Percentiles rank a stretch among this genome's conserved stretches.
Evolutionary conservation across 1,284 basidiomycete genomes (phyloP).

Genomic region (Tylopilus orsonianus): DNA sequence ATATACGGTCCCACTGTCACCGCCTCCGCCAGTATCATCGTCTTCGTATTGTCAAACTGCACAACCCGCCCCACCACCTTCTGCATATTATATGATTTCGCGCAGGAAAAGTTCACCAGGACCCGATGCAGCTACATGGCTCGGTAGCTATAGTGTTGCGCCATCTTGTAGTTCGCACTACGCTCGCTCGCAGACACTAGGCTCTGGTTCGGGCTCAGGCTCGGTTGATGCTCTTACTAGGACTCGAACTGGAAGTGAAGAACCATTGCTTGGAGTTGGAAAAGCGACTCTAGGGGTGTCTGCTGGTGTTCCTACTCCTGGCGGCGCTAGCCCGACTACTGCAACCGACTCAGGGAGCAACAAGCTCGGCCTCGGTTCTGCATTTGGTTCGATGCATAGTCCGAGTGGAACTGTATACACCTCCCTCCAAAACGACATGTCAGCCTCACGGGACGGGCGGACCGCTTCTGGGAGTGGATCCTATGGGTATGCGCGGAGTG

Average conservation of each 20-base stretch:
- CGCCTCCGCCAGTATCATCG: constrained; percentile 20
- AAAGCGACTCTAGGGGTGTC: constrained; percentile 16
- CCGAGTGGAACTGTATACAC: constrained; percentile 16
- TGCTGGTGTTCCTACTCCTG: constrained; percentile 2
- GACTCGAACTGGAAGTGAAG: constrained; percentile 34
- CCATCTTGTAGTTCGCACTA: constrained; percentile 32
- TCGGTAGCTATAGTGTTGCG: constrained; percentile 24
- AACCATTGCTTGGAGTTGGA: constrained; percentile 26
- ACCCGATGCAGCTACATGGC: constrained; percentile 29
- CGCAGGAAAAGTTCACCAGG: constrained; percentile 29
- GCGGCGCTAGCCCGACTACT: constrained; percentile 11
- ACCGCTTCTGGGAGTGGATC: constrained; percentile 28
- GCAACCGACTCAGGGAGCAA: constrained; percentile 9
- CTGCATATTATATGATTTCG: constrained; percentile 22
- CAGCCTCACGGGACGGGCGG: constrained; percentile 22
- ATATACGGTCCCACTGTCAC: constrained; percentile 25
- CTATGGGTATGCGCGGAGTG: constrained; percentile 27
- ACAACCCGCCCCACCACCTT: constrained; percentile 29
- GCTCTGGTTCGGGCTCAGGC: constrained; percentile 27
- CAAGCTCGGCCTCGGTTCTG: constrained; percentile 26
- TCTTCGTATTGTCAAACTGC: constrained; percentile 6
- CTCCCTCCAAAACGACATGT: constrained; percentile 14
- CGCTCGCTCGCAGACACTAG: constrained; percentile 30
- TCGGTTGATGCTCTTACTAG: constrained; percentile 29
- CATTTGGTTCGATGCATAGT: constrained; percentile 28